These are phyloP conservation scores for Hydrangea macrophylla DNA, from an alignment of 148 eudicot genomes.

Conservation along the genomic window DNA sequence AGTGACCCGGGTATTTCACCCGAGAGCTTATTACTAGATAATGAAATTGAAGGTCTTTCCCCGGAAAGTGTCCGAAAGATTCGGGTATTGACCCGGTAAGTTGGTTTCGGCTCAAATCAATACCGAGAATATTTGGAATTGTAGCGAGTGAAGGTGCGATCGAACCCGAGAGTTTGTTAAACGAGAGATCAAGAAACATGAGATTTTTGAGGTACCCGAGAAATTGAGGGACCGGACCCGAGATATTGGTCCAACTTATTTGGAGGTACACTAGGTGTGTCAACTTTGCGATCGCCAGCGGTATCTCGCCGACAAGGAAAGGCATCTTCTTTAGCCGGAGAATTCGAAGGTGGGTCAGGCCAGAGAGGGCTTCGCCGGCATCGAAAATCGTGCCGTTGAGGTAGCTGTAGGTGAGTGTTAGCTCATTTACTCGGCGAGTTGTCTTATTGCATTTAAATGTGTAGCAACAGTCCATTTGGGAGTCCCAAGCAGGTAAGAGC, in stretches of 20 bases:
- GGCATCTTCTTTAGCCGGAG: slow-evolving; percentile 28
- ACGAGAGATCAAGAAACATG: slow-evolving; percentile 18
- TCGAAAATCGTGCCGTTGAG: slow-evolving; percentile 16
- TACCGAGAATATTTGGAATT: neutral
- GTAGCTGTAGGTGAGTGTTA: slow-evolving; percentile 1
- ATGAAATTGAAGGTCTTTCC: neutral
- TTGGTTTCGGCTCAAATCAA: slow-evolving; percentile 21
- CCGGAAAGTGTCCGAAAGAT: slow-evolving; percentile 20
- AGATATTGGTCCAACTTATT: slow-evolving; percentile 26
- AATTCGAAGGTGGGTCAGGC: slow-evolving; percentile 16
- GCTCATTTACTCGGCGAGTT: slow-evolving; percentile 9
- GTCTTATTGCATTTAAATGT: slow-evolving; percentile 15
- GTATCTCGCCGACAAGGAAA: slow-evolving; percentile 26
- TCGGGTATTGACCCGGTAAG: slow-evolving; percentile 39
- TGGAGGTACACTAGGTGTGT: slow-evolving; percentile 13
- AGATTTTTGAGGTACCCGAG: slow-evolving; percentile 19
- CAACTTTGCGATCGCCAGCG: slow-evolving; percentile 22
- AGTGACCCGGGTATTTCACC: slow-evolving; percentile 35
- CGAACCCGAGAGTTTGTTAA: slow-evolving; percentile 29
- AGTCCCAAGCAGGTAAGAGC: slow-evolving; percentile 16
- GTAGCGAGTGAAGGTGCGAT: slow-evolving; percentile 26
- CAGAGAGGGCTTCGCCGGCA: neutral
- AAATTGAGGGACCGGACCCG: slow-evolving; percentile 30
- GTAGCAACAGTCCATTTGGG: slow-evolving; percentile 11
- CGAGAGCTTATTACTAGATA: slow-evolving; percentile 33